Conservation (phyloP, 2,329 filamentous ascomycete species). For the Sporothrix luriei region DNA sequence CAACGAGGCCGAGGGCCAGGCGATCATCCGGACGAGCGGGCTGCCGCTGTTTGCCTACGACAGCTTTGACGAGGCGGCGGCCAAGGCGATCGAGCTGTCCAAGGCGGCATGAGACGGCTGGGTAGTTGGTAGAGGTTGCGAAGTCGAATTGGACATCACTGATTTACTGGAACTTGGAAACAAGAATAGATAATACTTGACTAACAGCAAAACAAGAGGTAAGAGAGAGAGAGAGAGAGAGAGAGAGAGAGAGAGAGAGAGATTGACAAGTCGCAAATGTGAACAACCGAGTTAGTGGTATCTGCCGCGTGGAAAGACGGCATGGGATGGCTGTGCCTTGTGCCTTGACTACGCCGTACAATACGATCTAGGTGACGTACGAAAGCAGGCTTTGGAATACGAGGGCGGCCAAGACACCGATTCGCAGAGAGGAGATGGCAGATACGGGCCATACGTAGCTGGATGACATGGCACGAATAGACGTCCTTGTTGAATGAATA, state of each 20-base stretch:
- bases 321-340: background rate
- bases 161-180: background rate
- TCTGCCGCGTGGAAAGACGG: background rate
- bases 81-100: conserved; percentile 62
- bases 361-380: background rate
- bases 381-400: background rate
- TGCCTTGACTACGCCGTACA: background rate
- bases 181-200: background rate
- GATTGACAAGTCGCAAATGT: too few species aligned
- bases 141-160: background rate
- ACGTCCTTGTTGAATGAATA: background rate
- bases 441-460: too few species aligned
- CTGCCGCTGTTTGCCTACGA: conserved; percentile 71
- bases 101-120: background rate
- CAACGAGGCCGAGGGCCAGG: conserved; percentile 70
- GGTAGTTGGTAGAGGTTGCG: background rate
- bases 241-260: too few species aligned
- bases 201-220: too few species aligned
- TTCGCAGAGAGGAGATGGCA: background rate
- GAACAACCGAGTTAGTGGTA: background rate
- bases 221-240: too few species aligned
- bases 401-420: background rate
- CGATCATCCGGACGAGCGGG: conserved; percentile 68
- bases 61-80: conserved; percentile 72
- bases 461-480: background rate